phyloP scores from a whole-genome alignment of 495 filamentous ascomycete genomes.

The Symbiotaphrina buchneri region DNA sequence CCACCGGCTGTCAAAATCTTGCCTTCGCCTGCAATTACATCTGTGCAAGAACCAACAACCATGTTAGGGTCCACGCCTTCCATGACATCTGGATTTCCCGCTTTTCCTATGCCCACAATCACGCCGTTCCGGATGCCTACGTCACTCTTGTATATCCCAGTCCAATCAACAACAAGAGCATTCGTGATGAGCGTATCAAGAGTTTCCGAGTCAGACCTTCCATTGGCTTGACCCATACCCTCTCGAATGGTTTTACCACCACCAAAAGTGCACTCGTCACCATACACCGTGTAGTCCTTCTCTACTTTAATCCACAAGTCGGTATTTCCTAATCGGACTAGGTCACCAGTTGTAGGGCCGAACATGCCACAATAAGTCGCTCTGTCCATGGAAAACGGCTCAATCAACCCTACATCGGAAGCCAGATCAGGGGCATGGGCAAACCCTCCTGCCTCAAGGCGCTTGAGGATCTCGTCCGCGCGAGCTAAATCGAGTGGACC shows the following conservation, averaged over 20 bases:
- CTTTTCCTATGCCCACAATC: conserved; percentile 86
- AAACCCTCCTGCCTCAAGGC: conserved; percentile 51
- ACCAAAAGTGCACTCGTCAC: conserved; percentile 90
- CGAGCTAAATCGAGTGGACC: conserved; percentile 42
- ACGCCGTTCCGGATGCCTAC: conserved; percentile 80
- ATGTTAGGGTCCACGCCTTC: conserved; percentile 58
- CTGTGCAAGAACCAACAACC: conserved; percentile 75
- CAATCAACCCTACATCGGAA: conserved; percentile 27
- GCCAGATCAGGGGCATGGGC: conserved; percentile 45
- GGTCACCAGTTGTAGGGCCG: conserved; percentile 75
- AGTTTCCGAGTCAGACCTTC: conserved; percentile 41
- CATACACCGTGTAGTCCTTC: conserved; percentile 64
- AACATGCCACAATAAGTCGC: conserved; percentile 71
- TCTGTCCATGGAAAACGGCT: conserved; percentile 49
- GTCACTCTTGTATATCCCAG: conserved; percentile 91
- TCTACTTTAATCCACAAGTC: conserved; percentile 87
- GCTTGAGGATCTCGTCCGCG: conserved; percentile 37
- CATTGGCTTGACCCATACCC: conserved; percentile 88
- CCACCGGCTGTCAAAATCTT: conserved; percentile 88
- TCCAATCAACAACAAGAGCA: conserved; percentile 78
- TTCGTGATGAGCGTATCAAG: conserved; percentile 85
- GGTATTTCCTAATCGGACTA: conserved; percentile 60
- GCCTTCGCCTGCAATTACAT: conserved; percentile 87
- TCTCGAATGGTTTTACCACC: conserved; percentile 89
- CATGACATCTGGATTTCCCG: conserved; percentile 95